Evolutionary conservation across 805 yeast species (phyloP), one percentile per base, ranked within the genome.

Genomic region (Crinitomyces ghanaensis): DNA sequence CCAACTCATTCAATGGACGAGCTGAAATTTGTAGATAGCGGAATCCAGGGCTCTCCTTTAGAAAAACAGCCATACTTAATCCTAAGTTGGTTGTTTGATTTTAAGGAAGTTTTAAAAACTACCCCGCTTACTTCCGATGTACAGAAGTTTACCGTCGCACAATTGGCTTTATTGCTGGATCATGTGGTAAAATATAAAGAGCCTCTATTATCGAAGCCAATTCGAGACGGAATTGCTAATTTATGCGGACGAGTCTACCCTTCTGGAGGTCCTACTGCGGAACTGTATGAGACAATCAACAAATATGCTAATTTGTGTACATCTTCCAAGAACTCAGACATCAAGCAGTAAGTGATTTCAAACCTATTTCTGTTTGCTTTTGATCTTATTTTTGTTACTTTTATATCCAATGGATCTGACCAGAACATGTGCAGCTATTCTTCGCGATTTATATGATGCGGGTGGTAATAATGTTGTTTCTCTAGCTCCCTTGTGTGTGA

Each of bases 401-500:
- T 39, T 17, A 37, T 53, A 5, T 53, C 40, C 35, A 43, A 33
- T 16, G 42, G 40, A 4, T 49, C 51, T 3, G 59, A 58, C 4
- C 44, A 42, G 11, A 40, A 45, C 15, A 51, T 50, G 40, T 19
- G 51, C 32, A 7, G 9, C 12, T n/a, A 11, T n/a, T n/a, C 23
- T 28, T 7, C 18, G 30, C 13, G 30, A 6, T 8, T 18, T 15
- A 13, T 19, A 23, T n/a, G 28, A 24, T 12, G 11, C 13, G 14
- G 20, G 7, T 11, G 13, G 37, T 35, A 21, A 37, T 13, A 16
- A 49, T 50, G 41, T 53, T 16, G 38, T 50, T 17, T 53, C 59
- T 4, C 30, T 54, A 37, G 53, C 57, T 9, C 54, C 59, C 2
- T 42, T 52, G 15, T 43, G 48, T 1, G 51, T 44, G 7, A 37